These are phyloP conservation scores for Chytridium lagenaria DNA, from an alignment of 371 early-diverging fungal genomes.

Conservation along the genomic window DNA sequence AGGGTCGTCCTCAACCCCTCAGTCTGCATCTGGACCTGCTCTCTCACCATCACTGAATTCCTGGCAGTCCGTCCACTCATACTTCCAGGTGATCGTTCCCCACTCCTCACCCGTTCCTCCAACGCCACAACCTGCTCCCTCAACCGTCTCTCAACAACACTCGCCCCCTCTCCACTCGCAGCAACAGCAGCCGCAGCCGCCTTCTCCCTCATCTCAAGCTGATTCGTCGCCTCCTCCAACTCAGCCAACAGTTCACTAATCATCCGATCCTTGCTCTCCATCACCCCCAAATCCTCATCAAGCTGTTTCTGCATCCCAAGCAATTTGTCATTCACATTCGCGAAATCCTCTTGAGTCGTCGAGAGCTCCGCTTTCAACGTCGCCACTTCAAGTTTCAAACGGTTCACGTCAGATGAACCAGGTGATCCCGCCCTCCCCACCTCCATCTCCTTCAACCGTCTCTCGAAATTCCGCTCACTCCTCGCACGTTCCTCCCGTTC, in stretches of 20 bases:
- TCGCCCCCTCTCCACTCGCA: not conserved
- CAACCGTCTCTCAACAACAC: slow-evolving; percentile 21
- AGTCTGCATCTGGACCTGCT: slow-evolving; percentile 24
- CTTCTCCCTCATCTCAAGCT: slow-evolving; percentile 34
- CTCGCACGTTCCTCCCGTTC: slow-evolving; percentile 12
- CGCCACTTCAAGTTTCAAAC: slow-evolving; percentile 46
- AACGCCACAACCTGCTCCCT: slow-evolving; percentile 25
- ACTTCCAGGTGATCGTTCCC: not conserved
- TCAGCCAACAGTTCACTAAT: slow-evolving; percentile 46
- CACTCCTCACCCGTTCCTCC: slow-evolving; percentile 17
- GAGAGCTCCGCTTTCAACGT: slow-evolving; percentile 39
- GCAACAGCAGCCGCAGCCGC: slow-evolving; percentile 24
- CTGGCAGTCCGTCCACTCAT: not conserved
- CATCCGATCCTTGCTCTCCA: slow-evolving; percentile 48
- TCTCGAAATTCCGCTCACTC: slow-evolving; percentile 17
- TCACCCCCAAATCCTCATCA: slow-evolving; percentile 36
- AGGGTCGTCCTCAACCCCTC: slow-evolving; percentile 24
- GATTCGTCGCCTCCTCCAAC: slow-evolving; percentile 46
- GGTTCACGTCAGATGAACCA: slow-evolving; percentile 29
- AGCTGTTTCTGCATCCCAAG: slow-evolving; percentile 33
- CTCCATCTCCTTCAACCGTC: slow-evolving; percentile 18
- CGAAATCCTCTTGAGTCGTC: slow-evolving; percentile 35
- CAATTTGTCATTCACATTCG: slow-evolving; percentile 23
- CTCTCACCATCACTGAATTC: slow-evolving; percentile 12
- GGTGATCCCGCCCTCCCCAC: no score